Base-by-base conservation (phyloP, 2,329 filamentous ascomycete species). In the Scytalidium sp. region DNA sequence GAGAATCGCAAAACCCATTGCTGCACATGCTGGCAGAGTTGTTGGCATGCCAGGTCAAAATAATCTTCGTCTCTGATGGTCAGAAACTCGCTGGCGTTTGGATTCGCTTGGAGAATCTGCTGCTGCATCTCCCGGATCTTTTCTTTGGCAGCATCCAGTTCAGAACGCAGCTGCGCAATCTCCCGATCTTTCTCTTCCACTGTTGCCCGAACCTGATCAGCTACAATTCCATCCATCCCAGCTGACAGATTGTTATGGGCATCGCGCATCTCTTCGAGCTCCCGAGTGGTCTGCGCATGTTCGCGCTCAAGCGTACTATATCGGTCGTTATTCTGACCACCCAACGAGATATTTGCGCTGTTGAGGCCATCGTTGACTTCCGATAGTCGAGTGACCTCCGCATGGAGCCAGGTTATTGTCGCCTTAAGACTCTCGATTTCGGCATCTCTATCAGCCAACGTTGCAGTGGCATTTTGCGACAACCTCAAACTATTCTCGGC, bases 1-100 rank as follows among this genome's bases (percentile, higher is more conserved):
- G 92, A 97, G 75, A 99, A 99, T 64, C 94, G 89, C 59, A 97
- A 75, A 45, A 99, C 91, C 94, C 94, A 99, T 72, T 96, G 91
- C 68, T 97, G 92, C 40, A 97, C 90, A 66, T 97, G 92, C 60
- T 93, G 88, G 70, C 91, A 99, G 41, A 99, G 83, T 69, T 95
- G 88, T 68, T 97, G 91, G 67, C 94, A 99, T 40, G 92, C 88
- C 61, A 84, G 84, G 64, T 97, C 91, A 65, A 99, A 97, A 75
- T 97, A 92, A 71, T 97, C 92, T 67, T 97, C 92, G 64, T 97
- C 91, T 57, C 83, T 83, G 54, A 91, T 77, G 44, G 80, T 81
- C 55, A 97, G 84, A 71, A 95, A 93, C 57, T 88, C 74, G 51
- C 72, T 82, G 60, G 90, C 86, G 53, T 78, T 76, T 47, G 81